A percentile compares a stretch with the other conserved stretches of the same genome.
These are phyloP conservation scores for Ziziphus jujuba DNA, from an alignment of 306 rosid genomes.

Conservation along the genomic window DNA sequence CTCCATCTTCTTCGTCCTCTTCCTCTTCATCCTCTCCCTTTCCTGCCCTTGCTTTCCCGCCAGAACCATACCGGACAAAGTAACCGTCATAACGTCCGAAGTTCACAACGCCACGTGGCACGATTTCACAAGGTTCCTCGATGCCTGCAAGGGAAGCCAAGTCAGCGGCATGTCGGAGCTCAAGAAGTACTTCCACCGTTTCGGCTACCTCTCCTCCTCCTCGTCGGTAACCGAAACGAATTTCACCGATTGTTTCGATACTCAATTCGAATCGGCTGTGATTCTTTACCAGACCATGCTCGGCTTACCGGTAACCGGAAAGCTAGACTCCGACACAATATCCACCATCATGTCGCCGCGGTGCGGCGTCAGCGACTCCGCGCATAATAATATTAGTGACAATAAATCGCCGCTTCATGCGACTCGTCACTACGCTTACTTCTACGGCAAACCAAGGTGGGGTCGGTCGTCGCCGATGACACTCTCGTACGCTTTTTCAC, in stretches of 20 bases:
- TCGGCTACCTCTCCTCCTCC: conserved; percentile 80
- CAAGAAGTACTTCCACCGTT: conserved; percentile 71
- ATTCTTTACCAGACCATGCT: conserved; percentile 63
- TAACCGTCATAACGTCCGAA: conserved; percentile 35
- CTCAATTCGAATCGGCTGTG: conserved; percentile 60
- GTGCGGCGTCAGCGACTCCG: conserved; percentile 71
- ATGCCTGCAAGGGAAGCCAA: conserved; percentile 68
- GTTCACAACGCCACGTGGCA: conserved; percentile 65
- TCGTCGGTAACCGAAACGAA: conserved; percentile 28
- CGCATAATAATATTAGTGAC: no score
- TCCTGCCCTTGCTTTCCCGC: conserved; percentile 66
- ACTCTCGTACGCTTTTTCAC: conserved; percentile 69
- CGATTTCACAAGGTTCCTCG: conserved; percentile 56
- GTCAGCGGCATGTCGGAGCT: conserved; percentile 75
- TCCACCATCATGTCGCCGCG: conserved; percentile 69
- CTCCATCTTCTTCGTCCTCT: conserved; percentile 19
- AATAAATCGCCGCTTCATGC: conserved; percentile 25
- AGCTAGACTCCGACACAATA: conserved; percentile 68
- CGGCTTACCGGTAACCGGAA: conserved; percentile 62
- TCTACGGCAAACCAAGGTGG: conserved; percentile 85
- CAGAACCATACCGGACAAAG: conserved; percentile 43
- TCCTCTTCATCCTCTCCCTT: conserved; percentile 36
- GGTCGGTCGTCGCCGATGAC: conserved; percentile 41
- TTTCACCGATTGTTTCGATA: conserved; percentile 68
- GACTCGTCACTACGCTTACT: conserved; percentile 63